Evolutionary conservation across 176 grass and related monocot species (phyloP).

Genomic region (Secale cereale): DNA sequence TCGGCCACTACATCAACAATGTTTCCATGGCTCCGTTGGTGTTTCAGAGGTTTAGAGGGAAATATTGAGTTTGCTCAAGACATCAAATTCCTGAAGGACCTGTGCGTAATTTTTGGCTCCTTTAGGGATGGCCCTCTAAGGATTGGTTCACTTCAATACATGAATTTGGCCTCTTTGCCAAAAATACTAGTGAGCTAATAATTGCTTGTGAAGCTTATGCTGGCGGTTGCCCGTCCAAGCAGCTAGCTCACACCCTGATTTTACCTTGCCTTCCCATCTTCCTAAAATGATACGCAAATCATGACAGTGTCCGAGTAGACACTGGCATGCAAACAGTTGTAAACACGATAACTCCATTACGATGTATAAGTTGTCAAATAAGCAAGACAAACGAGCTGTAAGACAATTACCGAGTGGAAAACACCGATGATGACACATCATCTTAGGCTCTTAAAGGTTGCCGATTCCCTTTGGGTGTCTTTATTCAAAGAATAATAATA

Average conservation of each 20-base stretch:
- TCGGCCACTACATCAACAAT: too few species aligned
- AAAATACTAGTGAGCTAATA: neutral
- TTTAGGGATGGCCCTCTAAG: too few species aligned
- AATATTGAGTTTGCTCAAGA: too few species aligned
- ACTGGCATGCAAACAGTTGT: neutral
- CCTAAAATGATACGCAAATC: neutral
- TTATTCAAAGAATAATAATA: neutral
- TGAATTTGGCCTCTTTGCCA: neutral
- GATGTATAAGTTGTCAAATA: neutral
- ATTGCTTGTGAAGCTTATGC: neutral
- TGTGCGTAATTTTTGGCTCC: too few species aligned
- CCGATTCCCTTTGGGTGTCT: neutral
- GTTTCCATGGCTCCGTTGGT: too few species aligned
- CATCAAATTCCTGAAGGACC: too few species aligned
- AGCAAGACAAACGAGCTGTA: neutral
- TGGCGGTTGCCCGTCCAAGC: neutral
- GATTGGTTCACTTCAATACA: neutral
- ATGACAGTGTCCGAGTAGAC: conserved; percentile 5
- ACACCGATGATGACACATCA: neutral
- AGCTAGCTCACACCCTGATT: neutral
- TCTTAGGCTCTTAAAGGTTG: neutral
- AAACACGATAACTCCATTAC: neutral
- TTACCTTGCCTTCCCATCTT: neutral
- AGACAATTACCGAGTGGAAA: neutral
- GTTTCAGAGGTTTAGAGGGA: too few species aligned